Evolutionary conservation across 2,329 filamentous ascomycete genomes (phyloP), one percentile per base, ranked within the genome.

Genomic region (Rhytidhysteron rufulum): DNA sequence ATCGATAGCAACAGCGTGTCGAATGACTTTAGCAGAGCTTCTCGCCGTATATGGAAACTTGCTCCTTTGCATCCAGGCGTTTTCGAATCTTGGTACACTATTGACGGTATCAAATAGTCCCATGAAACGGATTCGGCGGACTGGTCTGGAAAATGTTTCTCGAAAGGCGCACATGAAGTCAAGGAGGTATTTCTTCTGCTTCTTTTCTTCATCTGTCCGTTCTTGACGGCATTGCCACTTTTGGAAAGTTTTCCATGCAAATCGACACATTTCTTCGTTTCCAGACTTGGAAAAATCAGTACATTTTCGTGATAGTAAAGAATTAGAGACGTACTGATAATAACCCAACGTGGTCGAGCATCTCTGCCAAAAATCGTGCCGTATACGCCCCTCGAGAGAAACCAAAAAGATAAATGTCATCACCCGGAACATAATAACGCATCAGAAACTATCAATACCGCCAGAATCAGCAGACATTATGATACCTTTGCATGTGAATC

Each of bases 51-150:
- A 86, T 0, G 85, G 85, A 31, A 88, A 88, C 57, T 84, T 88
- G 35, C 77, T 86, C 27, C 86, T 78, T 55, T 87, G 79, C 83
- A 91, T 90, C 79, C 82, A 86, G 2, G 71, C 75, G 33, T 72
- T 78, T 62, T 93, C 87, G 43, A 93, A 93, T 3, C 78, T 74
- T 1, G 86, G 85, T 0, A 90, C 85, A 11, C 82, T 86, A 54
- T 90, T 90, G 47, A 91, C 86, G 0, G 85, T 89, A 51, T 91
- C 86, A 47, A 91, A 93, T 0, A 93, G 72, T 0, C 87, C 87
- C 2, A 93, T 70, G 50, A 91, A 90, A 2, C 77, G 75, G 45
- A 91, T 88, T 1, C 84, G 75, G 9, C 81, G 76, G 2, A 89
- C 83, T 0, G 86, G 86, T 1, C 87, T 72, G 31, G 82, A 85